These are phyloP conservation scores for Yarrowia sp. DNA, from an alignment of 805 yeast species.

Conservation along the genomic window DNA sequence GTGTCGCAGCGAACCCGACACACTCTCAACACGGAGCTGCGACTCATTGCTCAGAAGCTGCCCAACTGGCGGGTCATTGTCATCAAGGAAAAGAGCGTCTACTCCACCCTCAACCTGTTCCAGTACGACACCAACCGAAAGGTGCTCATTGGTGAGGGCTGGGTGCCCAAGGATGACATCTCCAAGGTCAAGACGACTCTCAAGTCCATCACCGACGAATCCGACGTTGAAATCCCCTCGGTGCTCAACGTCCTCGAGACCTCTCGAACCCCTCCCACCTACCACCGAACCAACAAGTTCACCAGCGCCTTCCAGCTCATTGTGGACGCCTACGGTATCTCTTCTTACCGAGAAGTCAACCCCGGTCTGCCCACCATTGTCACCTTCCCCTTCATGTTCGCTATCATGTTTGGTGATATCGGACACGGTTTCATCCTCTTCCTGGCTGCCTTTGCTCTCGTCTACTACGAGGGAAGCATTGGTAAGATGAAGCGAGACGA, in stretches of 20 bases:
- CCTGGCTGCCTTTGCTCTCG: conserved; percentile 72
- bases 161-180: conserved; percentile 88
- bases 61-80: conserved; percentile 73
- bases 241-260: conserved; percentile 69
- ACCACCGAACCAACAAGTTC: conserved; percentile 91
- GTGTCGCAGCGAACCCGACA: conserved; percentile 69
- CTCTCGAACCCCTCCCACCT: conserved; percentile 90
- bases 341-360: conserved; percentile 91
- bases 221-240: conserved; percentile 55
- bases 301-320: conserved; percentile 91
- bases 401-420: conserved; percentile 98
- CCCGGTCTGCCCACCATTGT: conserved; percentile 95
- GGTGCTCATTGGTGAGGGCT: conserved; percentile 92
- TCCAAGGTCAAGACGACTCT: conserved; percentile 69
- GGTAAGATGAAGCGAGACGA: conserved; percentile 81
- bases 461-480: conserved; percentile 74
- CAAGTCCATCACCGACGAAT: conserved; percentile 64
- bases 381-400: conserved; percentile 98
- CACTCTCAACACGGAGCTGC: conserved; percentile 77
- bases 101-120: conserved; percentile 75
- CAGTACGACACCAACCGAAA: conserved; percentile 84
- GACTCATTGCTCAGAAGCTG: conserved; percentile 76
- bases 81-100: conserved; percentile 83
- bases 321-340: conserved; percentile 94
- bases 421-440: conserved; percentile 93